These are phyloP conservation scores for Dryadomyces quercivorus DNA, from an alignment of 2,329 filamentous ascomycete genomes.

Conservation along the genomic window DNA sequence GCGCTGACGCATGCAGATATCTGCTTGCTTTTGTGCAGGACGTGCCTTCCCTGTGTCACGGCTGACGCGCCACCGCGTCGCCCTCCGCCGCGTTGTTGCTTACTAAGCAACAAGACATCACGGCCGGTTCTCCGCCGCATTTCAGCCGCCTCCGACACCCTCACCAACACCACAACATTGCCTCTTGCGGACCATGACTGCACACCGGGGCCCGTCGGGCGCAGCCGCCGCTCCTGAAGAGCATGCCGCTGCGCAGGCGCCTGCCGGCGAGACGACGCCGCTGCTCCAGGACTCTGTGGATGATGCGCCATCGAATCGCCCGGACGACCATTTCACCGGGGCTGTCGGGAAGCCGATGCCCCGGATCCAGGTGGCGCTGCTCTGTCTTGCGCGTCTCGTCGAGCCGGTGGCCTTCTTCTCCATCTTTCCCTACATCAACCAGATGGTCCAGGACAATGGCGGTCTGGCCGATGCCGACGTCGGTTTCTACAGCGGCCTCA, in stretches of 20 bases:
- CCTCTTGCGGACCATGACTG: not conserved
- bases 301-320: not conserved
- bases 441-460: conserved; percentile 62
- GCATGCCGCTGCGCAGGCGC: not conserved
- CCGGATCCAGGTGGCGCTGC: conserved; percentile 53
- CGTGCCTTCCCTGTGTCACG: too few species aligned
- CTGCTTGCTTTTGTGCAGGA: too few species aligned
- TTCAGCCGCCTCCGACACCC: too few species aligned
- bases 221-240: not conserved
- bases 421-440: conserved; percentile 69
- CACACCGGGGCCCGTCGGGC: not conserved
- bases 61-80: too few species aligned
- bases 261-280: conserved; percentile 2
- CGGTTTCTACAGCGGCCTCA: conserved; percentile 68
- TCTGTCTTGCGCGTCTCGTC: conserved; percentile 61
- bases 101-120: too few species aligned
- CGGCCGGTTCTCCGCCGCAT: too few species aligned
- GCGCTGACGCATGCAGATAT: too few species aligned
- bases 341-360: conserved; percentile 27
- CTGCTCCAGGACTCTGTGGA: not conserved
- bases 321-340: not conserved
- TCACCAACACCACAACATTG: too few species aligned
- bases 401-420: conserved; percentile 76
- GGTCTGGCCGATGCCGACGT: conserved; percentile 50
- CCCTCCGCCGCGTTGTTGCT: too few species aligned